Evolutionary conservation across 805 yeast genomes (phyloP).

Genomic region (Ogataea minuta): DNA sequence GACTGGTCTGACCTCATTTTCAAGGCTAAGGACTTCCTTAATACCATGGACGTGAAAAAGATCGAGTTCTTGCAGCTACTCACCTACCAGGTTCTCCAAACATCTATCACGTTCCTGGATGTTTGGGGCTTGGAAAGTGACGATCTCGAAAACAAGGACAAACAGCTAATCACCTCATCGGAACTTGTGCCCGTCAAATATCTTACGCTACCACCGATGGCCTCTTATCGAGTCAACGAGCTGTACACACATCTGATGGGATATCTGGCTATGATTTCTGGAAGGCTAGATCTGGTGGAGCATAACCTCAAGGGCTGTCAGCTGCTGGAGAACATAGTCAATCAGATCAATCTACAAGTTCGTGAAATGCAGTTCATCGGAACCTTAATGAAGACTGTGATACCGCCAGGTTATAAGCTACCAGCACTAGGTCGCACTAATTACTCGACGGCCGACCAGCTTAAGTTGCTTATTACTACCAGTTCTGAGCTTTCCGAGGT

Average conservation of each 20-base stretch:
- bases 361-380: slow-evolving; percentile 48
- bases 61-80: slow-evolving; percentile 61
- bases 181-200: slow-evolving; percentile 38
- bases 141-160: slow-evolving; percentile 31
- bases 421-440: slow-evolving; percentile 27
- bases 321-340: slow-evolving; percentile 60
- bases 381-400: slow-evolving; percentile 18
- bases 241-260: slow-evolving; percentile 56
- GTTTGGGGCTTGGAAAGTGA: slow-evolving; percentile 71
- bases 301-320: slow-evolving; percentile 71
- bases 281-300: slow-evolving; percentile 76
- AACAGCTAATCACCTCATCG: slow-evolving; percentile 5
- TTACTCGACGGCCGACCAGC: slow-evolving; percentile 41
- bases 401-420: slow-evolving; percentile 26
- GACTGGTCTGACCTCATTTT: slow-evolving; percentile 80
- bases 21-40: slow-evolving; percentile 71
- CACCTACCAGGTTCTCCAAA: slow-evolving; percentile 64
- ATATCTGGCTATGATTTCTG: slow-evolving; percentile 65
- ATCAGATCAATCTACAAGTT: slow-evolving; percentile 63
- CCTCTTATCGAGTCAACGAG: slow-evolving; percentile 61
- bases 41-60: slow-evolving; percentile 55
- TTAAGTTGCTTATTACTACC: slow-evolving; percentile 49
- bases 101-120: slow-evolving; percentile 61
- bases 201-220: slow-evolving; percentile 55
- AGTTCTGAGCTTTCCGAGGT: slow-evolving; percentile 43